Conservation (phyloP, 345 rosid genomes). For the Raphanus sativus region DNA sequence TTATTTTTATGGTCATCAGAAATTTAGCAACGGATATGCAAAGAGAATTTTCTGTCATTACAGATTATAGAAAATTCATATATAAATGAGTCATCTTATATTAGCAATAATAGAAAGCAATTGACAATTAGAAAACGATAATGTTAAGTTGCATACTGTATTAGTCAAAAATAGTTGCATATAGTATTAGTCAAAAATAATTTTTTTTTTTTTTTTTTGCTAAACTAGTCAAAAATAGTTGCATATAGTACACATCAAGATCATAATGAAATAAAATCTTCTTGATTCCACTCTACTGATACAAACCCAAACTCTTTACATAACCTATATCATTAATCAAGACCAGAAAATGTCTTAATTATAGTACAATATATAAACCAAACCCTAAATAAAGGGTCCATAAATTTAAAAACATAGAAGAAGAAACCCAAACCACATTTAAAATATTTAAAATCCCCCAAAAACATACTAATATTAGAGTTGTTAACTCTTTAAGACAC, state of each 20-base stretch:
- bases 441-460: conserved; percentile 1
- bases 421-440: conserved; percentile 25
- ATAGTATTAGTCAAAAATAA: too few relatives aligned
- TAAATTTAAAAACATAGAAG: conserved; percentile 35
- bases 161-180: too few relatives aligned
- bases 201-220: too few relatives aligned
- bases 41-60: neutral
- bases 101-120: neutral
- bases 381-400: conserved; percentile 34
- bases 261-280: neutral
- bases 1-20: neutral
- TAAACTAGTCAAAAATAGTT: neutral
- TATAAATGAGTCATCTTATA: neutral
- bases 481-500: too few relatives aligned
- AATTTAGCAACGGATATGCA: neutral
- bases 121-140: neutral
- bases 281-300: conserved; percentile 17
- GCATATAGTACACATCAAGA: neutral
- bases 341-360: conserved; percentile 30
- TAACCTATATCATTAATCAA: conserved; percentile 22
- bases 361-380: conserved; percentile 22
- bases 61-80: neutral
- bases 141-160: neutral
- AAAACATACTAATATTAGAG: conserved; percentile 14
- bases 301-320: conserved; percentile 37